A percentile compares a stretch with the other conserved stretches of the same genome.
Evolutionary conservation across 306 rosid genomes (phyloP).

Genomic region (Casuarina equisetifolia): DNA sequence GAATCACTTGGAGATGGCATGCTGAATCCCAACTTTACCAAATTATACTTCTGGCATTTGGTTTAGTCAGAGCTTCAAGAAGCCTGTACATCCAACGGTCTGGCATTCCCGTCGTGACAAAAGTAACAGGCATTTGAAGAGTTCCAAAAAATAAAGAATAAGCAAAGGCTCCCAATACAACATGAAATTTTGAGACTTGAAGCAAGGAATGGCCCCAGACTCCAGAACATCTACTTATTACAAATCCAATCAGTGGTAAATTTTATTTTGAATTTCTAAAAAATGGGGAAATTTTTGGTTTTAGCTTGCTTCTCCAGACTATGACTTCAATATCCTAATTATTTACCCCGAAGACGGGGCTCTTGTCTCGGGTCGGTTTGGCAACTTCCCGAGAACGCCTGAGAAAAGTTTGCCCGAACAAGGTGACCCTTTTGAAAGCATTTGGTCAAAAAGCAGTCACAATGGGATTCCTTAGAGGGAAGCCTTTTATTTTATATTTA

Average conservation of each 20-base stretch:
- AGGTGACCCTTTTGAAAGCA: too few species aligned
- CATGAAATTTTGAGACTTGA: slow-evolving; percentile 1
- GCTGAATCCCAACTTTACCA: slow-evolving; percentile 29
- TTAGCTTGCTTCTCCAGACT: neutral
- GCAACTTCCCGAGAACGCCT: neutral
- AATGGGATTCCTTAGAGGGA: too few species aligned
- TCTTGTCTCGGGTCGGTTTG: neutral
- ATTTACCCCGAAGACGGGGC: neutral
- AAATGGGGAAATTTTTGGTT: too few species aligned
- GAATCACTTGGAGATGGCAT: slow-evolving; percentile 11
- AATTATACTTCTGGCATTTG: slow-evolving; percentile 48
- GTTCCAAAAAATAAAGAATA: slow-evolving; percentile 6
- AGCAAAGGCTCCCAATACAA: neutral
- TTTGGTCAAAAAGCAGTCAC: too few species aligned
- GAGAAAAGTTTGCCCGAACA: too few species aligned
- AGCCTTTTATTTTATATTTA: too few species aligned
- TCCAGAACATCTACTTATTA: neutral
- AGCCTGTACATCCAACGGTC: slow-evolving; percentile 95
- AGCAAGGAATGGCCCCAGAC: neutral
- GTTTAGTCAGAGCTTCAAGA: slow-evolving; percentile 71
- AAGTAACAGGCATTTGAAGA: neutral
- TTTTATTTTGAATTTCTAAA: neutral
- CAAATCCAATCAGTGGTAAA: neutral
- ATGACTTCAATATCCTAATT: slow-evolving; percentile 10
- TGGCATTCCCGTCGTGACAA: slow-evolving; percentile 66